Conservation (phyloP, 2,329 filamentous ascomycete genomes). For the Harringtonia aguacate region DNA sequence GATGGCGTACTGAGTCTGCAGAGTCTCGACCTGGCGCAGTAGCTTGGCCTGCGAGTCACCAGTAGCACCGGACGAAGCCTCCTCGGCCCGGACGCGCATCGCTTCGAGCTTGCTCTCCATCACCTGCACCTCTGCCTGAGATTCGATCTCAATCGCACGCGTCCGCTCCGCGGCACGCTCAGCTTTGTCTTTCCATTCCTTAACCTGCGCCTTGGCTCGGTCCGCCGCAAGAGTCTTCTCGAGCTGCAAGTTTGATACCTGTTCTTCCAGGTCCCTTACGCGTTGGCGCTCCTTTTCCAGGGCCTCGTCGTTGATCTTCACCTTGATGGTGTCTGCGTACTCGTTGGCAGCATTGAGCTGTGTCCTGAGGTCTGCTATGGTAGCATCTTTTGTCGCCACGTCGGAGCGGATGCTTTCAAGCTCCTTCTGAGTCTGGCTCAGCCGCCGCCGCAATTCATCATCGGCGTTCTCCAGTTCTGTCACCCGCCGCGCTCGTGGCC, state of each 20-base stretch:
- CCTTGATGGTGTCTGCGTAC: conserved; percentile 55
- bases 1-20: conserved; percentile 90
- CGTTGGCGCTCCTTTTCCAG: conserved; percentile 52
- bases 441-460: conserved; percentile 41
- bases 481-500: conserved; percentile 35
- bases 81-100: conserved; percentile 75
- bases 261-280: conserved; percentile 42
- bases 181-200: conserved; percentile 61
- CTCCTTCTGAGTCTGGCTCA: conserved; percentile 47
- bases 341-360: conserved; percentile 60
- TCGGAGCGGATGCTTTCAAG: conserved; percentile 44
- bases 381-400: conserved; percentile 49
- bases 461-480: conserved; percentile 45
- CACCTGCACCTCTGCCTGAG: conserved; percentile 65
- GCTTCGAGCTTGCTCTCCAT: conserved; percentile 86
- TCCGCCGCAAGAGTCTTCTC: conserved; percentile 70
- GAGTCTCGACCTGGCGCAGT: conserved; percentile 83
- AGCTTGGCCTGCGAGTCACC: conserved; percentile 84
- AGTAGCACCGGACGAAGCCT: conserved; percentile 70
- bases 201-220: conserved; percentile 52
- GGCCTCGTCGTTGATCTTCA: conserved; percentile 55
- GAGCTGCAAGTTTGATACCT: conserved; percentile 54
- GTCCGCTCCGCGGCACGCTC: conserved; percentile 62
- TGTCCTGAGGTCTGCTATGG: conserved; percentile 55
- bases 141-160: conserved; percentile 59